Conservation (phyloP, 306 rosid genomes). For the Coriaria nepalensis region DNA sequence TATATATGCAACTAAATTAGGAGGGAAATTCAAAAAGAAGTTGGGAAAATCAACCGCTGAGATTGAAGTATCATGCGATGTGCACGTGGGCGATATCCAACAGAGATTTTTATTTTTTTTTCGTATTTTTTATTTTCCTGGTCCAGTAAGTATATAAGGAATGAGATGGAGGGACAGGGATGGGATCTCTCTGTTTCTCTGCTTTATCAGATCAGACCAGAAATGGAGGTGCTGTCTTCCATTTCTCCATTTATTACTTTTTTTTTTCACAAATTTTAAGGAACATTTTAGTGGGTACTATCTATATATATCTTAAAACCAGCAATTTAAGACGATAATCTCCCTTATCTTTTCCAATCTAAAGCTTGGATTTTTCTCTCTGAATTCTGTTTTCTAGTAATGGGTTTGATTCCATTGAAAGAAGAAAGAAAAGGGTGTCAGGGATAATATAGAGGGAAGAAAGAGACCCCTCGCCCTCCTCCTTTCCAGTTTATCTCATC, state of each 20-base stretch:
- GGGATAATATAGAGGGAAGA: background rate
- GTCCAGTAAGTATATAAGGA: slow-evolving; percentile 1
- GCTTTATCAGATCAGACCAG: background rate
- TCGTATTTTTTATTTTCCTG: too few species aligned
- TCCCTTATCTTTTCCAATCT: background rate
- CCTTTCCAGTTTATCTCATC: background rate
- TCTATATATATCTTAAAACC: background rate
- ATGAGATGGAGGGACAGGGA: slow-evolving; percentile 1
- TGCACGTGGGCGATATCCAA: background rate
- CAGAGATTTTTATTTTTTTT: background rate
- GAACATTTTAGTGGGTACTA: background rate
- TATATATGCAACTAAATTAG: background rate
- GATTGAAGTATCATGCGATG: background rate
- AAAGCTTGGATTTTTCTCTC: background rate
- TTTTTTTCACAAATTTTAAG: background rate
- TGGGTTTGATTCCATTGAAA: background rate
- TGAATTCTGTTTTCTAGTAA: background rate
- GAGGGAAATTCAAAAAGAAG: background rate
- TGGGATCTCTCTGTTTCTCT: slow-evolving; percentile 1
- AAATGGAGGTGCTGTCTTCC: background rate
- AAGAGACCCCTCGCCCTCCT: background rate
- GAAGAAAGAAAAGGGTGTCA: background rate
- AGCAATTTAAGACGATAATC: background rate
- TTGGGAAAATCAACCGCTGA: background rate
- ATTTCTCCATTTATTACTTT: background rate